Conservation (phyloP, 768 basidiomycete species). For the Stropharia rugosoannulata region DNA sequence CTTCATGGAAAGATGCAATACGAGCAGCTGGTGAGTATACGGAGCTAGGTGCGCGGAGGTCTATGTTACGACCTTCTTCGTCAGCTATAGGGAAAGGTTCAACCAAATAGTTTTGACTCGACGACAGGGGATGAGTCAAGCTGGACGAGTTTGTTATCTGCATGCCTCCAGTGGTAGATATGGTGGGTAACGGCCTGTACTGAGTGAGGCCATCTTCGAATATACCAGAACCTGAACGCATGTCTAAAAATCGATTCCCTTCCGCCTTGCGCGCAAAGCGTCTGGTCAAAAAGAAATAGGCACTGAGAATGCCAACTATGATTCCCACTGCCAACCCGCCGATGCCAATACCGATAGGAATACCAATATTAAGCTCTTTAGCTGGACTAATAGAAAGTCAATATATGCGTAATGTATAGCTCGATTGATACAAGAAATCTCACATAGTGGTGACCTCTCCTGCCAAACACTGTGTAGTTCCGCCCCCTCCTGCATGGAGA, state of each 20-base stretch:
- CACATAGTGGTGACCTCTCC: constrained; percentile 22
- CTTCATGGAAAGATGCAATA: constrained; percentile 14
- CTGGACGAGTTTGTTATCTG: neutral
- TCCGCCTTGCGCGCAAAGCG: constrained; percentile 20
- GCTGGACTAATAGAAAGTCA: neutral
- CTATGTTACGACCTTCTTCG: constrained; percentile 26
- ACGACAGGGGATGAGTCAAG: neutral
- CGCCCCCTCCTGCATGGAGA: constrained; percentile 53
- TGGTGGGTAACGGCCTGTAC: constrained; percentile 18
- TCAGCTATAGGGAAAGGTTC: constrained; percentile 44
- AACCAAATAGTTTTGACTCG: constrained; percentile 15
- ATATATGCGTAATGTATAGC: neutral
- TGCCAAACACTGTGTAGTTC: constrained; percentile 42
- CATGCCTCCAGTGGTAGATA: neutral
- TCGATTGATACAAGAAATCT: constrained; percentile 6
- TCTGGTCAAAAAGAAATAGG: constrained; percentile 31
- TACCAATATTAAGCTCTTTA: constrained; percentile 16
- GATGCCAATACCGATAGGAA: constrained; percentile 35
- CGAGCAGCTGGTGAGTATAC: constrained; percentile 7
- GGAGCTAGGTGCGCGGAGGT: constrained; percentile 10
- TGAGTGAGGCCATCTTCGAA: constrained; percentile 15
- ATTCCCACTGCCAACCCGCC: constrained; percentile 40
- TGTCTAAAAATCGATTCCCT: constrained; percentile 25
- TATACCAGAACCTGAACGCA: constrained; percentile 19
- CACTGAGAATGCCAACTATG: constrained; percentile 28